phyloP scores from a whole-genome alignment of 768 basidiomycete species.

The Hygrophoropsis aurantiaca region DNA sequence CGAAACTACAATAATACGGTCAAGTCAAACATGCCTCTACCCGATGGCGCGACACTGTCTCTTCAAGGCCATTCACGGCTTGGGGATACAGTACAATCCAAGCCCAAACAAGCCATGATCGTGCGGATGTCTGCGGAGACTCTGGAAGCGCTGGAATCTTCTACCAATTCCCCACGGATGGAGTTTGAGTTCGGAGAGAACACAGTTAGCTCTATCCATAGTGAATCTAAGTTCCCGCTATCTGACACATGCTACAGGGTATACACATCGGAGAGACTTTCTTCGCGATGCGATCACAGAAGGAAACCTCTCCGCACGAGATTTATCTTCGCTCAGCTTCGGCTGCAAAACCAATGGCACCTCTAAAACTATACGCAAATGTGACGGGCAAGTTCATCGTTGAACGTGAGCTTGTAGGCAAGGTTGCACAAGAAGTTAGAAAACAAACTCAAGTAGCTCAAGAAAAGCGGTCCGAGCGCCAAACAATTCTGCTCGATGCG shows the following conservation, averaged over 20 bases:
- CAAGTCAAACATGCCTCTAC: conserved; percentile 60
- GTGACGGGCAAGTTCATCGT: conserved; percentile 73
- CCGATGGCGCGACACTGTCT: conserved; percentile 50
- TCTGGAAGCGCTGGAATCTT: conserved; percentile 61
- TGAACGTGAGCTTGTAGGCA: conserved; percentile 55
- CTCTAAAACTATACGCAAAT: conserved; percentile 72
- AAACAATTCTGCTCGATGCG: conserved; percentile 40
- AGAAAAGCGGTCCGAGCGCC: conserved; percentile 51
- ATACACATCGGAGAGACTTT: conserved; percentile 64
- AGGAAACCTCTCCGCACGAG: conserved; percentile 64
- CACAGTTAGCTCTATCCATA: conserved; percentile 44
- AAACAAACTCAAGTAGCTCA: conserved; percentile 44
- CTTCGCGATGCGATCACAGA: conserved; percentile 56
- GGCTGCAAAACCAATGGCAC: conserved; percentile 55
- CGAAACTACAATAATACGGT: no score
- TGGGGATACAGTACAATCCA: conserved; percentile 55
- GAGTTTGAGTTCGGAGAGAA: conserved; percentile 62
- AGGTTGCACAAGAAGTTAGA: conserved; percentile 44
- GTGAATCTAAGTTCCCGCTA: background rate
- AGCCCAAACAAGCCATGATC: conserved; percentile 73
- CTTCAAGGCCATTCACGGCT: conserved; percentile 58
- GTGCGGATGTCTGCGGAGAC: conserved; percentile 74
- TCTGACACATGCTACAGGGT: conserved; percentile 40
- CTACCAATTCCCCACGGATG: conserved; percentile 44
- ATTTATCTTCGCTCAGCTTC: conserved; percentile 68